Evolutionary conservation across 805 yeast genomes (phyloP).

Genomic region (Kuraishia ogatae): DNA sequence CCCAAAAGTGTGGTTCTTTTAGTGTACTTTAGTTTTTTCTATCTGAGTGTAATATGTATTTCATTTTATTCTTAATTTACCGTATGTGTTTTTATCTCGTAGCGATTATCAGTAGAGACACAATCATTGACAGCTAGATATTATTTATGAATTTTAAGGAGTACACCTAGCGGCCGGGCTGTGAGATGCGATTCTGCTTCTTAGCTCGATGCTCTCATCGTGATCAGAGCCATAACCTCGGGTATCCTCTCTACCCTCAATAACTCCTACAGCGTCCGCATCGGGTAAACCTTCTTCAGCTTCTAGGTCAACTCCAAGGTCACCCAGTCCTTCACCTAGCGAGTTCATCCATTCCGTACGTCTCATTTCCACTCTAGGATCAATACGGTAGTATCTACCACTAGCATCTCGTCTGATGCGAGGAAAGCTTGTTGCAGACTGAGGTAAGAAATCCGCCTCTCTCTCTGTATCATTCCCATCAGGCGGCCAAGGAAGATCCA

Average conservation of each 20-base stretch:
- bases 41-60: background rate
- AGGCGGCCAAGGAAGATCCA: constrained; percentile 88
- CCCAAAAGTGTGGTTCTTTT: background rate
- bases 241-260: background rate
- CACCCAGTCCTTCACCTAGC: constrained; percentile 77
- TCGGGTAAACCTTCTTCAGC: constrained; percentile 28
- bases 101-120: no score
- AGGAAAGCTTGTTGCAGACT: background rate
- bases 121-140: background rate
- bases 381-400: constrained; percentile 6
- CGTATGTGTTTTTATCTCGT: background rate
- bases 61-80: background rate
- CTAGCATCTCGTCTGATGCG: background rate
- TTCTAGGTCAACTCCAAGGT: constrained; percentile 81
- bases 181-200: background rate
- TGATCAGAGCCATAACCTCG: background rate
- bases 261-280: background rate
- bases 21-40: background rate
- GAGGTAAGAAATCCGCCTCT: constrained; percentile 10
- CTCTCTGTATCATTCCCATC: constrained; percentile 53
- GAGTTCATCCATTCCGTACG: constrained; percentile 60
- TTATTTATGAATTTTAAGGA: background rate
- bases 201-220: background rate
- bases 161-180: background rate
- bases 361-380: constrained; percentile 26